Conservation (phyloP, 352 stramenopile genomes). For the Phytopythium chamaehyphon region DNA sequence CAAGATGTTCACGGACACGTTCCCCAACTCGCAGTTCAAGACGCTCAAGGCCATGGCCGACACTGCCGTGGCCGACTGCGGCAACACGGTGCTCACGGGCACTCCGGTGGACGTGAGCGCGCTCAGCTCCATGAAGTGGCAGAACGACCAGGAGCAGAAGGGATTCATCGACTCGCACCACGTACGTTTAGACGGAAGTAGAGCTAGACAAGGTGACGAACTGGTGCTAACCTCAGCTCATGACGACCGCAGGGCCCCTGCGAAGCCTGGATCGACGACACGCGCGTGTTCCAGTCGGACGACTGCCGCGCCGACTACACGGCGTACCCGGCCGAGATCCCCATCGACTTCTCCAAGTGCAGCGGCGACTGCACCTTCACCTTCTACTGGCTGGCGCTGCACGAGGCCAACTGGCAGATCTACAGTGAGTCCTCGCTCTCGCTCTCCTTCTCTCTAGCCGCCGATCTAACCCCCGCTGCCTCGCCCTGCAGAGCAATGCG, state of each 20-base stretch:
- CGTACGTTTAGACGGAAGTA: conserved; percentile 4
- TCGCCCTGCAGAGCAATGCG: conserved; percentile 21
- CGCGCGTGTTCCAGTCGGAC: conserved; percentile 27
- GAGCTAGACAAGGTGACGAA: background rate
- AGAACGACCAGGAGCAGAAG: conserved; percentile 38
- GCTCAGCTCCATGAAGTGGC: conserved; percentile 37
- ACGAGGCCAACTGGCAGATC: conserved; percentile 53
- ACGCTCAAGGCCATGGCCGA: conserved; percentile 34
- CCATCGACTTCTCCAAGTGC: conserved; percentile 46
- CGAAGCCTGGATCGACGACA: conserved; percentile 43
- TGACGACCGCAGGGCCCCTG: conserved; percentile 34
- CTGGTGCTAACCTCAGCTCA: too few relatives aligned
- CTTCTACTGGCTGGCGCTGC: conserved; percentile 63
- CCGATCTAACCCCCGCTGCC: background rate
- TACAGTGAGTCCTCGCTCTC: conserved; percentile 21
- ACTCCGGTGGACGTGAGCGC: conserved; percentile 27
- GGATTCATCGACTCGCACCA: conserved; percentile 45
- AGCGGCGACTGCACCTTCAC: conserved; percentile 41
- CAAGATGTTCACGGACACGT: conserved; percentile 27
- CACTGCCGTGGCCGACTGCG: conserved; percentile 20
- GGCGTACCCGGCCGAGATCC: conserved; percentile 42
- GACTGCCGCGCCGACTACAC: conserved; percentile 38
- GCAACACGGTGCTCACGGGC: conserved; percentile 15
- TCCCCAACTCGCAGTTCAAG: conserved; percentile 26
- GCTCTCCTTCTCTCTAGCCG: background rate